Percentiles rank a stretch among this genome's conserved stretches.
Conservation (phyloP, 2,329 filamentous ascomycete species). For the Bipolaris sorokiniana region DNA sequence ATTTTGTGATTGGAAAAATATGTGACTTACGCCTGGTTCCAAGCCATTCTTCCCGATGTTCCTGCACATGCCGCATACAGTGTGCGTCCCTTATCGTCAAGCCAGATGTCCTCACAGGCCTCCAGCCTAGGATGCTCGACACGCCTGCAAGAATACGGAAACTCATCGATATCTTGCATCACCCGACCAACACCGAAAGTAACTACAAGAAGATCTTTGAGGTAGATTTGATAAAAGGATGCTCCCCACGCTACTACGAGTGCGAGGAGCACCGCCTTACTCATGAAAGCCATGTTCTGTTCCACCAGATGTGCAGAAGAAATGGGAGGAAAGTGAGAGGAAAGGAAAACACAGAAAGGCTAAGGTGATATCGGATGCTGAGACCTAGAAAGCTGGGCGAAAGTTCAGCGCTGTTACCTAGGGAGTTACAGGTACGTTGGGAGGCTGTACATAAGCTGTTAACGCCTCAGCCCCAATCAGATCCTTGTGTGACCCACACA, state of each 20-base stretch:
- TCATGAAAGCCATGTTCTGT: conserved; percentile 19
- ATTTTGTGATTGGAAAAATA: too few relatives aligned
- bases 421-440: conserved; percentile 2
- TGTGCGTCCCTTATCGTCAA: conserved; percentile 33
- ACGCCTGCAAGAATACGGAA: conserved; percentile 34
- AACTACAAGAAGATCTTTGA: conserved; percentile 32
- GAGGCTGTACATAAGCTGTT: conserved; percentile 4
- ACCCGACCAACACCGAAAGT: conserved; percentile 36
- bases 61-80: conserved; percentile 42
- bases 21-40: conserved; percentile 35
- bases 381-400: conserved; percentile 4
- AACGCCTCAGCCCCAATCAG: conserved; percentile 2
- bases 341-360: neutral
- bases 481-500: conserved; percentile 1
- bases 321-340: neutral
- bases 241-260: conserved; percentile 33
- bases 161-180: conserved; percentile 37
- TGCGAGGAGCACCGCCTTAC: conserved; percentile 22
- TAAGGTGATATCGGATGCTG: neutral
- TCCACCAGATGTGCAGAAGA: neutral
- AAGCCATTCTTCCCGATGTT: conserved; percentile 26
- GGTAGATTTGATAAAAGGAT: conserved; percentile 34
- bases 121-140: conserved; percentile 33
- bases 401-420: conserved; percentile 15
- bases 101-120: conserved; percentile 42